Evolutionary conservation across 106 monocot species (phyloP), one percentile per base, ranked within the genome.

Genomic region (Amphibolis antarctica): DNA sequence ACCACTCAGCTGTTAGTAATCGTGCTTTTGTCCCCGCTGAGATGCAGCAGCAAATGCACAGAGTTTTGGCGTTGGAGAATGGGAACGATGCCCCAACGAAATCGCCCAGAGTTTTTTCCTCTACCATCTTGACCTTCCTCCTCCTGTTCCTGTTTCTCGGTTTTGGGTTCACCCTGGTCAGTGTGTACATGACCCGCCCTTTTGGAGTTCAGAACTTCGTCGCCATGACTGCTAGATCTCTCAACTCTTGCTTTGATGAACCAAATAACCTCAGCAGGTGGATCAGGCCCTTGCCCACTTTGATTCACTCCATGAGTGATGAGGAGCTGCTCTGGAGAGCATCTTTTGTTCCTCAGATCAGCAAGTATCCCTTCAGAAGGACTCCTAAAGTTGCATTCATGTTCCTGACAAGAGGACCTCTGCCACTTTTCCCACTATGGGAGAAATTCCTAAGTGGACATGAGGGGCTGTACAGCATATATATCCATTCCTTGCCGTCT

Each of bases 301-400:
- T 79, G 78, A 59, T 57, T 64, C 86, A 86, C 63, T 15, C 50
- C 7, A 86, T 86, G 86, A 74, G 52, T 17, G 86, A 86, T 20
- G 77, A 74, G 24, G 79, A 86, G 65, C 77, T 86, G 22, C 59
- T 86, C 29, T 86, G 86, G 86, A 69, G 75, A 10, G 82, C 86
- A 27, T 77, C 79, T 7, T 61, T 82, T 22, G 68, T 53, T 15
- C 86, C 86, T 12, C 70, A 62, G 57, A 63, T 79, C 28, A 67
- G 59, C 24, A 71, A 71, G 18, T 86, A 80, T 60, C 86, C 86
- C 17, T 86, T 77, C 57, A 60, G 69, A 42, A 79, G 86, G 65
- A 60, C 67, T 21, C 86, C 86, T 18, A 86, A 77, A 61, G 64
- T 82, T 25, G 86, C 86, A n/a, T 80, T 85, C 72, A 79, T 85